phyloP scores from a whole-genome alignment of 495 filamentous ascomycete genomes.

The Podospora didyma region DNA sequence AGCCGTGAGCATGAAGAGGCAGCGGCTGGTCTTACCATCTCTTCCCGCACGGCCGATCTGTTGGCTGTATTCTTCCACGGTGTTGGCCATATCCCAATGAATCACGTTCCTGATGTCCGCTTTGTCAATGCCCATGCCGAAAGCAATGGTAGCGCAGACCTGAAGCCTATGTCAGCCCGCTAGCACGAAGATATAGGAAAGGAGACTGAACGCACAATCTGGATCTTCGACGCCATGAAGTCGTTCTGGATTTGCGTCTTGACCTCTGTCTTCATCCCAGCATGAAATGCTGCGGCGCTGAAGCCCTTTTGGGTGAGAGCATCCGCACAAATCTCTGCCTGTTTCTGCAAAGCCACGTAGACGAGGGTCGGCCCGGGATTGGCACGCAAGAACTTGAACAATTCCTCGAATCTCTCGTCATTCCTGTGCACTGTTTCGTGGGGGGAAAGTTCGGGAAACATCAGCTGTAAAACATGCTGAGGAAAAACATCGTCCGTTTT shows the following conservation, averaged over 20 bases:
- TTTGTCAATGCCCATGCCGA: slow-evolving; percentile 61
- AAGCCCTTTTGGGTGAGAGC: slow-evolving; percentile 33
- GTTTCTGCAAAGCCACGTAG: slow-evolving; percentile 52
- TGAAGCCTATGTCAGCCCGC: slow-evolving; percentile 4
- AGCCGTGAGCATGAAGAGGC: slow-evolving; percentile 50
- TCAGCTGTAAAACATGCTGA: too few relatives aligned
- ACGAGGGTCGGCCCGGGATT: slow-evolving; percentile 53
- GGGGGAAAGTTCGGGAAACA: too few relatives aligned
- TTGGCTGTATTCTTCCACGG: slow-evolving; percentile 57
- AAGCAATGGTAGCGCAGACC: slow-evolving; percentile 57
- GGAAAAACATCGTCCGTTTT: background rate
- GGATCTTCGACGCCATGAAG: slow-evolving; percentile 45
- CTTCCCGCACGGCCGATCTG: slow-evolving; percentile 57
- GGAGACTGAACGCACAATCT: slow-evolving; percentile 28
- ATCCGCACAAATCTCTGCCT: slow-evolving; percentile 42
- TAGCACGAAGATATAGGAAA: background rate
- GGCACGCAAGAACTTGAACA: slow-evolving; percentile 43
- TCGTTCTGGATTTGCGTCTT: slow-evolving; percentile 46
- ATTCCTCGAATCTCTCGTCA: slow-evolving; percentile 32
- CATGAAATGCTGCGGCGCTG: slow-evolving; percentile 47
- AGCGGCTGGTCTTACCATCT: slow-evolving; percentile 48
- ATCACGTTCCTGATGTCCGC: slow-evolving; percentile 54
- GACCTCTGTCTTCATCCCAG: slow-evolving; percentile 41
- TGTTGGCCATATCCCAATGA: slow-evolving; percentile 51
- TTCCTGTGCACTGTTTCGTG: slow-evolving; percentile 21